A percentile compares a stretch with the other conserved stretches of the same genome.
These are phyloP conservation scores for Parachaetomium inaequale DNA, from an alignment of 495 filamentous ascomycete species.

Conservation along the genomic window DNA sequence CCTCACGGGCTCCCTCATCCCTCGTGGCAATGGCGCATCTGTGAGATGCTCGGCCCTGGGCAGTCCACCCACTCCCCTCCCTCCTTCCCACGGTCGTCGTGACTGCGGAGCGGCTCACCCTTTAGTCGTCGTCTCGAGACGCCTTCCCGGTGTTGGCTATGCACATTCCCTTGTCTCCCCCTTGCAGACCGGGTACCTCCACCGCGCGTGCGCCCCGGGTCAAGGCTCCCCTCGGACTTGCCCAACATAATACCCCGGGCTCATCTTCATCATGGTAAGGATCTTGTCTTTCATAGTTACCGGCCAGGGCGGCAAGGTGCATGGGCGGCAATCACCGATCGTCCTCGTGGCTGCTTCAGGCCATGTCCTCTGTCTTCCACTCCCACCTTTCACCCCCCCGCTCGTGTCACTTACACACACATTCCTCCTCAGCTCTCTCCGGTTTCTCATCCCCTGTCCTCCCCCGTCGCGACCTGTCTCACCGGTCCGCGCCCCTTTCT, in stretches of 20 bases:
- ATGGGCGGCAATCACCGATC: slow-evolving; percentile 31
- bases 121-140: slow-evolving; percentile 16
- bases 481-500: slow-evolving; percentile 31
- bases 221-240: slow-evolving; percentile 29
- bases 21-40: slow-evolving; percentile 29
- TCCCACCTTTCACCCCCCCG: slow-evolving; percentile 16
- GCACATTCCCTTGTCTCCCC: slow-evolving; percentile 21
- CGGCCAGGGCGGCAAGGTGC: slow-evolving; percentile 32
- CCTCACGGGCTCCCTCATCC: slow-evolving; percentile 19
- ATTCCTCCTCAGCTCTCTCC: slow-evolving; percentile 35
- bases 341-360: slow-evolving; percentile 20
- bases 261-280: slow-evolving; percentile 45
- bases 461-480: slow-evolving; percentile 22
- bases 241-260: slow-evolving; percentile 32
- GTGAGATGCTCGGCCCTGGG: slow-evolving; percentile 26
- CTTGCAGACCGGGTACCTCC: slow-evolving; percentile 27
- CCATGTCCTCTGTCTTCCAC: slow-evolving; percentile 15
- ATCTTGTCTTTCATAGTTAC: slow-evolving; percentile 19
- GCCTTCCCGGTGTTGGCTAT: slow-evolving; percentile 17
- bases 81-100: slow-evolving; percentile 26
- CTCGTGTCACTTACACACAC: slow-evolving; percentile 27
- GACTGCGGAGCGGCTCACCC: slow-evolving; percentile 19
- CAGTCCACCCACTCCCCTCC: slow-evolving; percentile 23
- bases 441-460: slow-evolving; percentile 18
- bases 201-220: slow-evolving; percentile 28